Percentiles rank a stretch among this genome's conserved stretches.
Evolutionary conservation across 1,284 basidiomycete species (phyloP).

Genomic region (Schizophyllum amplum): DNA sequence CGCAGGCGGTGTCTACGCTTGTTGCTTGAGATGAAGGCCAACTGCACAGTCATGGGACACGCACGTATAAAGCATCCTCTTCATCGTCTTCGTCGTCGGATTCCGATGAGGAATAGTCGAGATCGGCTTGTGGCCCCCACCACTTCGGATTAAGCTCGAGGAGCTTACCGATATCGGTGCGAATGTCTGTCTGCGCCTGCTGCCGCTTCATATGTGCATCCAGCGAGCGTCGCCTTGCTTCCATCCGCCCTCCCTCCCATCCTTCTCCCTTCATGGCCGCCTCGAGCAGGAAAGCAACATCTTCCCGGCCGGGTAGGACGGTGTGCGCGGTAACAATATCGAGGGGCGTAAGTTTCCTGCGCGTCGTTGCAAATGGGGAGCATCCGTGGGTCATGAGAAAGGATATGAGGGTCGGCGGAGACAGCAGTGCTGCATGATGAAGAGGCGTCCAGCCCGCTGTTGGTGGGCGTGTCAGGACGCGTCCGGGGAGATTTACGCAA

Average conservation of each 20-base stretch:
- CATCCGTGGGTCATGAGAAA: conserved; percentile 90
- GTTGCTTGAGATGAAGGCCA: conserved; percentile 6
- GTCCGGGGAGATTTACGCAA: conserved; percentile 12
- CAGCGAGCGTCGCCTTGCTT: conserved; percentile 45
- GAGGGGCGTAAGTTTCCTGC: conserved; percentile 71
- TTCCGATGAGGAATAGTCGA: conserved; percentile 30
- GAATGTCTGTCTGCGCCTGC: conserved; percentile 41
- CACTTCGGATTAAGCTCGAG: conserved; percentile 52
- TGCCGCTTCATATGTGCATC: conserved; percentile 53
- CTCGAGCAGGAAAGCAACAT: conserved; percentile 72
- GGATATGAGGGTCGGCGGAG: conserved; percentile 86
- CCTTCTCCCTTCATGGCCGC: conserved; percentile 74
- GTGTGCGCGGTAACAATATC: conserved; percentile 81
- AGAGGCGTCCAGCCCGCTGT: conserved; percentile 90
- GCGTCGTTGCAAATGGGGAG: conserved; percentile 69
- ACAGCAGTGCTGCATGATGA: conserved; percentile 87
- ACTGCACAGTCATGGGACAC: conserved; percentile 37
- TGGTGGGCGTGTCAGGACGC: conserved; percentile 4
- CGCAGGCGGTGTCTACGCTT: conserved; percentile 52
- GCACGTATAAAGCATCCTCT: conserved; percentile 38
- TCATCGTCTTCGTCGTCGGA: conserved; percentile 43
- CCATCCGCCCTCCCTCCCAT: conserved; percentile 64
- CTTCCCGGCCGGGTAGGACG: conserved; percentile 70
- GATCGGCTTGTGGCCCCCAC: conserved; percentile 44
- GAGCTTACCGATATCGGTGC: conserved; percentile 44